These are phyloP conservation scores for Eucalyptus lansdowneana DNA, from an alignment of 345 rosid genomes.

Conservation along the genomic window DNA sequence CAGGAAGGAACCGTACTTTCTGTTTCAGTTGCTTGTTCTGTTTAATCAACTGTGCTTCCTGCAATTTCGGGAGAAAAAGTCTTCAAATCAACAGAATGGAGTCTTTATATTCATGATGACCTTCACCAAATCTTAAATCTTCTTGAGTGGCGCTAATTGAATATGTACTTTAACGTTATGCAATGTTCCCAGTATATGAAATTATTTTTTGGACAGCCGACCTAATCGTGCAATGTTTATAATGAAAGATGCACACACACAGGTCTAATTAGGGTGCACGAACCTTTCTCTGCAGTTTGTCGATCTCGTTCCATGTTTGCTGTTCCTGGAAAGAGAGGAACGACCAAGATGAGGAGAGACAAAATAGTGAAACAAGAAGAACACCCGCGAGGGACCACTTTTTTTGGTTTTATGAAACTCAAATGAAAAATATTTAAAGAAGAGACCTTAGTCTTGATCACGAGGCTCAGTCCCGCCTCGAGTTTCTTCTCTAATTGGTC, in stretches of 20 bases:
- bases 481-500: not conserved
- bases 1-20: not conserved
- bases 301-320: not conserved
- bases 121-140: not conserved
- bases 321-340: not conserved
- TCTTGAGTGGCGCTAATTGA: not conserved
- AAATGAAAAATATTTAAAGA: not conserved
- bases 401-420: not conserved
- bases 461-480: not conserved
- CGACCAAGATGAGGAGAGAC: not conserved
- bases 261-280: not conserved
- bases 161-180: not conserved
- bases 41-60: not conserved
- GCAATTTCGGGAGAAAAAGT: not conserved
- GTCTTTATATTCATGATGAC: not conserved
- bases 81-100: not conserved
- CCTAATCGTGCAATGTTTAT: not conserved
- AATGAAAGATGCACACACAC: not conserved
- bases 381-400: not conserved
- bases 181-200: not conserved
- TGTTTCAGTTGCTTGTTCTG: not conserved
- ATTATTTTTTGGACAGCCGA: not conserved
- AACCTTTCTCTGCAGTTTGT: not conserved
- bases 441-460: constrained; percentile 1
- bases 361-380: not conserved